Conservation (phyloP, 2,329 filamentous ascomycete species). For the Xylaria hypoxylon region DNA sequence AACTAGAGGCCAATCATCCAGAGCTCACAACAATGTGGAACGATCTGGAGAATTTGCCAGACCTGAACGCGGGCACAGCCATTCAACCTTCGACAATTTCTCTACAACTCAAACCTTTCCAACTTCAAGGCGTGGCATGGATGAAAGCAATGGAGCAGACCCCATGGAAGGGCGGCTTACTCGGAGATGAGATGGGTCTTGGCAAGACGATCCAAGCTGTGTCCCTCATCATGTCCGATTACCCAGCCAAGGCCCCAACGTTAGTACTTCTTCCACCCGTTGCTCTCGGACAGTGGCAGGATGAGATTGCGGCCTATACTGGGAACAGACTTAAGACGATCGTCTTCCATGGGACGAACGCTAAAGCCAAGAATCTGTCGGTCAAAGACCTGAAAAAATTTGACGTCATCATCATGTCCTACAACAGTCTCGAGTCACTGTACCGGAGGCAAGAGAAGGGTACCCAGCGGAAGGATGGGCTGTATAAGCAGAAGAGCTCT, state of each 20-base stretch:
- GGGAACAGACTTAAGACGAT: constrained; percentile 90
- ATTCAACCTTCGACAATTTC: constrained; percentile 82
- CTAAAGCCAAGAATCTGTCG: constrained; percentile 81
- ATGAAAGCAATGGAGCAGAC: constrained; percentile 91
- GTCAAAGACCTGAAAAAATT: constrained; percentile 81
- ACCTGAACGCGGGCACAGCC: constrained; percentile 72
- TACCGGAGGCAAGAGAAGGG: constrained; percentile 94
- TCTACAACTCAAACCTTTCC: constrained; percentile 89
- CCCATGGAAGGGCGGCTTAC: constrained; percentile 85
- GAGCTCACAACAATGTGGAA: constrained; percentile 87
- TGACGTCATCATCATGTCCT: constrained; percentile 97
- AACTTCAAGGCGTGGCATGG: constrained; percentile 93
- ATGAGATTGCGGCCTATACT: constrained; percentile 83
- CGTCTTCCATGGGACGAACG: constrained; percentile 88
- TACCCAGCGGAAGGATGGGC: constrained; percentile 81
- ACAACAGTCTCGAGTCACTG: constrained; percentile 90
- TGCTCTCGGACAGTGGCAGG: constrained; percentile 94
- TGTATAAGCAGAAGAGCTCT: constrained; percentile 81
- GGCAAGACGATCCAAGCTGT: constrained; percentile 99
- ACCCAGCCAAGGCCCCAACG: constrained; percentile 82
- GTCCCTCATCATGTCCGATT: constrained; percentile 97
- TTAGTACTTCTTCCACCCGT: constrained; percentile 93
- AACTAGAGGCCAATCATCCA: constrained; percentile 81
- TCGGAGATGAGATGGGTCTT: constrained; percentile 98
- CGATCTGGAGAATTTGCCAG: constrained; percentile 74